Conservation (phyloP, 495 filamentous ascomycete species). For the Xylaria cubensis region DNA sequence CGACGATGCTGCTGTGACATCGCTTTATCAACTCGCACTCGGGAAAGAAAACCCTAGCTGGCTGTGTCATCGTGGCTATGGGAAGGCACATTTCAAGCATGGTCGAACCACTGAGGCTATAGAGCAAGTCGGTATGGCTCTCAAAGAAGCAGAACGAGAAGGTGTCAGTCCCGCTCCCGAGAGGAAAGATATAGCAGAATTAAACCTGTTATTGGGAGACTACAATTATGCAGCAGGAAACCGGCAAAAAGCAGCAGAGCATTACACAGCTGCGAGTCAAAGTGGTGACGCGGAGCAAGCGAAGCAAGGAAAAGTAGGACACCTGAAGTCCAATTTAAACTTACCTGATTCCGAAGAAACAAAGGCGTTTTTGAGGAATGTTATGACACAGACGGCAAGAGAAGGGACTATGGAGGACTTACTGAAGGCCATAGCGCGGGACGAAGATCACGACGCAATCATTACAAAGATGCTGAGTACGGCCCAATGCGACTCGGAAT, state of each 20-base stretch:
- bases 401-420: not conserved
- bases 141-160: not conserved
- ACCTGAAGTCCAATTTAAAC: not conserved
- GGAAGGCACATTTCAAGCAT: not conserved
- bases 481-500: not conserved
- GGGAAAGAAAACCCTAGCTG: not conserved
- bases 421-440: slow-evolving; percentile 1
- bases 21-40: not conserved
- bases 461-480: not conserved
- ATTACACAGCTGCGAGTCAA: not conserved
- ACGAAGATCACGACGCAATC: not conserved
- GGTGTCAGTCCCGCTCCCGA: not conserved
- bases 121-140: not conserved
- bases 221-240: not conserved
- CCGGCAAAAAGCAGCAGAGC: not conserved
- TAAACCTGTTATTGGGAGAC: slow-evolving; percentile 3
- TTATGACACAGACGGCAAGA: not conserved
- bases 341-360: not conserved
- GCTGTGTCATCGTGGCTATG: not conserved
- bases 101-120: not conserved
- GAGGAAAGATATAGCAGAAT: slow-evolving; percentile 1
- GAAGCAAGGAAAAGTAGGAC: slow-evolving; percentile 6
- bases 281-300: not conserved
- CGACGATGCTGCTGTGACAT: not conserved
- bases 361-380: not conserved